Percentiles rank a stretch among this genome's conserved stretches.
phyloP scores from a whole-genome alignment of 352 stramenopile species.

The Phytophthora palmivora region DNA sequence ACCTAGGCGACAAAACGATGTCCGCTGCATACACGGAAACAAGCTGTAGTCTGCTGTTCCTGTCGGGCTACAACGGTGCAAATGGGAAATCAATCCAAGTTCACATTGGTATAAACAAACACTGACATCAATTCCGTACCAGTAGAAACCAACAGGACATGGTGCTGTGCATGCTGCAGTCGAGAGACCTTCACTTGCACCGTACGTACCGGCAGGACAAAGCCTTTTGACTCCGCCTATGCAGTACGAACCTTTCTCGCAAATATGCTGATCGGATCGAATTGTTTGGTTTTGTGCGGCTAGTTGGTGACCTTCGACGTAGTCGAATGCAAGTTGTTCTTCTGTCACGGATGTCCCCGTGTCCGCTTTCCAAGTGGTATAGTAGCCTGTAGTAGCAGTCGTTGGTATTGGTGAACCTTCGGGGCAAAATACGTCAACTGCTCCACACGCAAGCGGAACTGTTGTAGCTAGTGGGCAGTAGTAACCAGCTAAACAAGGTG shows the following conservation, averaged over 20 bases:
- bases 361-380: slow-evolving; percentile 57
- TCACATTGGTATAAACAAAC: background rate
- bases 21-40: slow-evolving; percentile 45
- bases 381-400: slow-evolving; percentile 48
- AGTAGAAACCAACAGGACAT: slow-evolving; percentile 77
- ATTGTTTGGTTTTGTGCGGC: slow-evolving; percentile 48
- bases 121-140: slow-evolving; percentile 34
- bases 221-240: slow-evolving; percentile 53
- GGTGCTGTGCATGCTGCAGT: slow-evolving; percentile 53
- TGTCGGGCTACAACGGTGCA: slow-evolving; percentile 38
- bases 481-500: slow-evolving; percentile 57
- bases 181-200: slow-evolving; percentile 39
- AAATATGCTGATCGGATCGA: slow-evolving; percentile 50
- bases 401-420: slow-evolving; percentile 53
- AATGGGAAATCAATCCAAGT: background rate
- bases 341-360: slow-evolving; percentile 7
- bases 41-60: slow-evolving; percentile 49
- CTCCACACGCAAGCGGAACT: slow-evolving; percentile 45
- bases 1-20: slow-evolving; percentile 56
- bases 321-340: slow-evolving; percentile 40
- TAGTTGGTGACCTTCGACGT: slow-evolving; percentile 48
- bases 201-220: slow-evolving; percentile 63
- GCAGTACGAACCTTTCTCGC: slow-evolving; percentile 70
- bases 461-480: slow-evolving; percentile 60
- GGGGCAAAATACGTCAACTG: slow-evolving; percentile 51